Percentiles rank a stretch among this genome's conserved stretches.
Evolutionary conservation across 352 stramenopile genomes (phyloP).

Genomic region (Globisporangium takayamanum): DNA sequence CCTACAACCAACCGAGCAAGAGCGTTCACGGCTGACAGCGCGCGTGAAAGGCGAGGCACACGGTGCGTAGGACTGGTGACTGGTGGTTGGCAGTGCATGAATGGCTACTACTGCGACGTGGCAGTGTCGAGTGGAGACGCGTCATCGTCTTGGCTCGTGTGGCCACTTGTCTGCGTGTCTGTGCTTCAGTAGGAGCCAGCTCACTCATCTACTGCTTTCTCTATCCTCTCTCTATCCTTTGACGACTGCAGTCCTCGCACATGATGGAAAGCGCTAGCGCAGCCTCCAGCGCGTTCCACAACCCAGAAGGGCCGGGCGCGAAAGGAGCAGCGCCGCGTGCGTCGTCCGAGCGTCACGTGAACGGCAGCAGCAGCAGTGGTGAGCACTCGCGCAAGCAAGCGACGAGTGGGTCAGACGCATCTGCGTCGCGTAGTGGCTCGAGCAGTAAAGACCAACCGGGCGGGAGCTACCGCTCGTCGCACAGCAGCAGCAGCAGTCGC

Average conservation of each 20-base stretch:
- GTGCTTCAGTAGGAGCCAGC: neutral
- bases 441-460: conserved; percentile 7
- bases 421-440: conserved; percentile 10
- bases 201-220: neutral
- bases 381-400: conserved; percentile 13
- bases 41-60: no score
- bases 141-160: no score
- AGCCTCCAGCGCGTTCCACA: conserved; percentile 10
- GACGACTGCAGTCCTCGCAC: conserved; percentile 1
- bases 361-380: neutral
- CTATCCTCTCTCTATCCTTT: neutral
- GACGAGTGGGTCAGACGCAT: conserved; percentile 5
- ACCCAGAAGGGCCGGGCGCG: conserved; percentile 3
- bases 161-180: neutral
- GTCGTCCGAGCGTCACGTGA: conserved; percentile 7
- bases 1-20: no score
- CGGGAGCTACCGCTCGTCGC: conserved; percentile 12
- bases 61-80: no score
- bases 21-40: no score
- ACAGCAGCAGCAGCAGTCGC: neutral
- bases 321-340: conserved; percentile 5
- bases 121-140: no score
- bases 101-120: no score
- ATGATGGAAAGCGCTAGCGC: conserved; percentile 18
- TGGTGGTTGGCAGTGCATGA: no score